Evolutionary conservation across 148 eudicot species (phyloP).

Genomic region (Dysphania ambrosioides): DNA sequence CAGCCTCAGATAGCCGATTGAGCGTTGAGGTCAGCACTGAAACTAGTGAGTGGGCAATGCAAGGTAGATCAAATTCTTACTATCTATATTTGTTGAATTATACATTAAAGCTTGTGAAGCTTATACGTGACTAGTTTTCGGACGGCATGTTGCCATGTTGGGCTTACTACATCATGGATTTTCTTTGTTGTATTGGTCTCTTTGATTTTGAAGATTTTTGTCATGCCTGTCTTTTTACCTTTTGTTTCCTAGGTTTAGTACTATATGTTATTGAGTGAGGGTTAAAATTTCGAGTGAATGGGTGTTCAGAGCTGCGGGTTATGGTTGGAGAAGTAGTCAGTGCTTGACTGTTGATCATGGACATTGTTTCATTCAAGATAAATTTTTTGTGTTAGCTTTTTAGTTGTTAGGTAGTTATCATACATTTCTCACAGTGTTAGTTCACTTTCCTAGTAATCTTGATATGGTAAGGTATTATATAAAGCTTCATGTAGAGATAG

Average conservation of each 20-base stretch:
- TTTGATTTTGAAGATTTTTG: no score
- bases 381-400: conserved; percentile 3
- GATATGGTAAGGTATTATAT: background rate
- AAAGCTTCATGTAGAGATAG: background rate
- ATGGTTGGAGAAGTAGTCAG: no score
- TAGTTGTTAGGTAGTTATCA: background rate
- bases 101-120: background rate
- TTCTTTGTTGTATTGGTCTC: no score
- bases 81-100: background rate
- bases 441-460: background rate
- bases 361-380: background rate
- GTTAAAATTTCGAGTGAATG: no score
- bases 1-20: conserved; percentile 58
- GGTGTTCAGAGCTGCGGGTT: no score
- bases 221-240: no score
- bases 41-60: conserved; percentile 83
- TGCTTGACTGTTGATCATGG: background rate
- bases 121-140: background rate
- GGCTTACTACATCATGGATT: no score
- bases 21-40: conserved; percentile 56
- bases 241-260: no score
- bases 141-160: background rate
- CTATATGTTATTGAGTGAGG: no score
- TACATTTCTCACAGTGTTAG: background rate
- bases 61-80: conserved; percentile 19